Evolutionary conservation across 139 green algal species (phyloP).

Genomic region (Zygnema circumcarinatum): DNA sequence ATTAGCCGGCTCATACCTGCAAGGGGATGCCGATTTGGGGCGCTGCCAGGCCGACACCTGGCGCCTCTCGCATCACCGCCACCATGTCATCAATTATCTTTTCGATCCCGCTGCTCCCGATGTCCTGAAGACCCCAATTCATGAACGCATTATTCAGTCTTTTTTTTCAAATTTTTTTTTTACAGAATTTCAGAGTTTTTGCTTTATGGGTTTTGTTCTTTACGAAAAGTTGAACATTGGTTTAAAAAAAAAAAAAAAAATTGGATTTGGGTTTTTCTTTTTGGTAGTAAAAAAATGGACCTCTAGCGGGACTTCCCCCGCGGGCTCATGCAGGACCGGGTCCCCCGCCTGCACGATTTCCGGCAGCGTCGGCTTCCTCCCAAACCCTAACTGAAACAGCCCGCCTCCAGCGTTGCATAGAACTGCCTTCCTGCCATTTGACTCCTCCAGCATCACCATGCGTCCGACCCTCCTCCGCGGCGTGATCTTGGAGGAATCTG

Average conservation of each 20-base stretch:
- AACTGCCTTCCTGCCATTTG: no score
- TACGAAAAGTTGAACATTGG: background rate
- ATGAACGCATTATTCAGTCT: no score
- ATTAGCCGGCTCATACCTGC: slow-evolving; percentile 36
- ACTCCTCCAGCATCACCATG: no score
- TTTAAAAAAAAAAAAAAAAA: no score
- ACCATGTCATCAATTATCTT: slow-evolving; percentile 58
- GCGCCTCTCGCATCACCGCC: slow-evolving; percentile 46
- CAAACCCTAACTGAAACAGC: slow-evolving; percentile 41
- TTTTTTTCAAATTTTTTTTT: no score
- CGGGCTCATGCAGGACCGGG: slow-evolving; percentile 55
- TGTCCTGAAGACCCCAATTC: slow-evolving; percentile 49
- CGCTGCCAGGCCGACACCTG: slow-evolving; percentile 62
- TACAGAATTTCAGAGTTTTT: background rate
- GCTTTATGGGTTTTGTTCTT: background rate
- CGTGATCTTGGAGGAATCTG: no score
- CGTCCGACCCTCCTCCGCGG: no score
- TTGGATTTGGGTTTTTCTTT: no score
- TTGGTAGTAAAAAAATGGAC: no score
- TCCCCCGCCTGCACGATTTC: slow-evolving; percentile 56
- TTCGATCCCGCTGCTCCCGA: slow-evolving; percentile 43
- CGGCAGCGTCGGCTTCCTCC: slow-evolving; percentile 38
- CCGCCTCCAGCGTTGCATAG: no score
- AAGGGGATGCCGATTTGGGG: slow-evolving; percentile 57
- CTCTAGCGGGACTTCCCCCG: slow-evolving; percentile 28